Conservation (phyloP, 441 rosid genomes). For the Oxalis stricta region DNA sequence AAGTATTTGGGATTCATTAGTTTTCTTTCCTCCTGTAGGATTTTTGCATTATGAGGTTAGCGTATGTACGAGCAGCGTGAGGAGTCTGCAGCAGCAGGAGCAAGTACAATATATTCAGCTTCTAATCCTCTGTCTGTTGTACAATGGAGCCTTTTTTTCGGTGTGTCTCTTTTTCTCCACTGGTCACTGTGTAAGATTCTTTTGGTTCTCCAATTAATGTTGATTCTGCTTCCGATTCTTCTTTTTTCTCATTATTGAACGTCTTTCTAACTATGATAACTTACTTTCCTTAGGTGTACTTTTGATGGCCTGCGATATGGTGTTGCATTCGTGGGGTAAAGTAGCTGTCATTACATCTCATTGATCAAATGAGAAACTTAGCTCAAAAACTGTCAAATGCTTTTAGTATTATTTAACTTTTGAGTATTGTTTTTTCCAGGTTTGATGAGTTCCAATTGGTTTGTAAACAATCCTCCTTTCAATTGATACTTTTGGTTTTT, state of each 20-base stretch:
- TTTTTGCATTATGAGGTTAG: constrained; percentile 69
- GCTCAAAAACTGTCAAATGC: background rate
- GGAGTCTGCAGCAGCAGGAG: constrained; percentile 11
- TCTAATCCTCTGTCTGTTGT: constrained; percentile 49
- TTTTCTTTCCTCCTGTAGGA: constrained; percentile 34
- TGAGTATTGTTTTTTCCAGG: constrained; percentile 31
- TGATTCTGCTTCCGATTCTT: background rate
- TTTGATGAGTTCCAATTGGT: constrained; percentile 80
- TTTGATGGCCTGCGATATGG: constrained; percentile 97
- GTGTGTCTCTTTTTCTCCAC: constrained; percentile 72
- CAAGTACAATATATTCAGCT: no score
- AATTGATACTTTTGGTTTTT: constrained; percentile 82
- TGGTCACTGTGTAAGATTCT: constrained; percentile 75
- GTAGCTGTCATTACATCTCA: constrained; percentile 2
- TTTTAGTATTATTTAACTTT: constrained; percentile 1
- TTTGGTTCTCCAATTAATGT: background rate
- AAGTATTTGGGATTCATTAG: constrained; percentile 1
- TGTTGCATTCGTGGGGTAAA: constrained; percentile 95
- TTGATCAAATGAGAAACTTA: background rate
- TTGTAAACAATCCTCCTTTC: constrained; percentile 79
- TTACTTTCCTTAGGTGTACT: constrained; percentile 63
- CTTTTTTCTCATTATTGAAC: no score
- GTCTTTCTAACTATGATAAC: constrained; percentile 1
- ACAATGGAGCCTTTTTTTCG: constrained; percentile 80
- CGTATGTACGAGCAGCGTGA: constrained; percentile 27